A percentile compares a stretch with the other conserved stretches of the same genome.
Evolutionary conservation across 75 land plant species (phyloP).

Genomic region (Cunninghamia lanceolata): DNA sequence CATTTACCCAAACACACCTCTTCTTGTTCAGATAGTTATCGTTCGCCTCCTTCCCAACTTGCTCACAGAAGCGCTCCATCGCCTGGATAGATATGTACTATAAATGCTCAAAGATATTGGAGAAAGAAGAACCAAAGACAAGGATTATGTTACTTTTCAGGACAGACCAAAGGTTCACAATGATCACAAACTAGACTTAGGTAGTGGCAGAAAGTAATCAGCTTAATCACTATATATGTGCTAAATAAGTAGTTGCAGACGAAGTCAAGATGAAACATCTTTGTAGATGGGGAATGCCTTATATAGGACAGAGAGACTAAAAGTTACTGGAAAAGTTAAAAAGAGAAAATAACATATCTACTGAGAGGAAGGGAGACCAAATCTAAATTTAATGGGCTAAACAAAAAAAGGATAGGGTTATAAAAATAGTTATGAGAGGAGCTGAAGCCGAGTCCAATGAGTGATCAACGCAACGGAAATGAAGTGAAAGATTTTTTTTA

Average conservation of each 20-base stretch:
- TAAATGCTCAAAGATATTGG: too few species aligned
- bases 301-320: neutral
- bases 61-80: slow-evolving; percentile 7
- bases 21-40: slow-evolving; percentile 5
- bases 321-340: neutral
- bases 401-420: neutral
- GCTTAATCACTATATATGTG: neutral
- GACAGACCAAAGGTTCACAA: neutral
- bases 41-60: slow-evolving; percentile 9
- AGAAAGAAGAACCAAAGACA: neutral
- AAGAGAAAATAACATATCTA: neutral
- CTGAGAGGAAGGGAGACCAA: too few species aligned
- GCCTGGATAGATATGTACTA: neutral
- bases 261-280: neutral
- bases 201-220: neutral
- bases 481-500: neutral
- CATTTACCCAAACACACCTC: slow-evolving; percentile 36
- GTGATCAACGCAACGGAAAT: neutral
- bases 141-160: too few species aligned
- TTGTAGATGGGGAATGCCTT: neutral
- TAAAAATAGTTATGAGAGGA: too few species aligned
- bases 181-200: neutral
- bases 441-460: too few species aligned
- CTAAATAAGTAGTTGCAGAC: neutral
- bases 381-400: neutral